Percentiles rank a stretch among this genome's conserved stretches.
phyloP scores from a whole-genome alignment of 2,329 filamentous ascomycete species.

The Claviceps sp. region DNA sequence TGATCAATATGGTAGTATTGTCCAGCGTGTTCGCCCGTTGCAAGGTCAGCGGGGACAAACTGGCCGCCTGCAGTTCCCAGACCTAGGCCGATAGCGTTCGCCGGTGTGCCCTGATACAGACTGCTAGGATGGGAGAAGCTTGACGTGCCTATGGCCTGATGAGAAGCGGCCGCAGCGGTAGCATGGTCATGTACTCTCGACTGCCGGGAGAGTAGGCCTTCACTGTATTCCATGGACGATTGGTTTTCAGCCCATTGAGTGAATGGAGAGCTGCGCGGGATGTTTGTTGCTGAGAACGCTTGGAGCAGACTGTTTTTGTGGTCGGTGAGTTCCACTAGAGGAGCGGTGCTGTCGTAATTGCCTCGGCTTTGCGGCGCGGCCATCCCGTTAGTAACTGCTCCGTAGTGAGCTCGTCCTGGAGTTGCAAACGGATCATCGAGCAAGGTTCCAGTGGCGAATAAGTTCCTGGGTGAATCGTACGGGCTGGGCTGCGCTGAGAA shows the following conservation, averaged over 20 bases:
- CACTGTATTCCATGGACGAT: conserved; percentile 8
- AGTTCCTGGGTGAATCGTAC: conserved; percentile 11
- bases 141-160: conserved; percentile 17
- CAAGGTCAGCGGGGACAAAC: conserved; percentile 7
- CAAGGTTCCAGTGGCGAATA: conserved; percentile 5
- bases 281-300: conserved; percentile 16
- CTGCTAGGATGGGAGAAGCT: conserved; percentile 37
- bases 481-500: conserved; percentile 16
- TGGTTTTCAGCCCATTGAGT: conserved; percentile 17
- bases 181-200: conserved; percentile 6
- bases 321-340: conserved; percentile 12
- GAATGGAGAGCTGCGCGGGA: conserved; percentile 18
- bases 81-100: conserved; percentile 10
- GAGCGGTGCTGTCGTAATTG: conserved; percentile 2
- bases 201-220: conserved; percentile 11
- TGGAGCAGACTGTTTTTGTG: conserved; percentile 24
- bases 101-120: conserved; percentile 34
- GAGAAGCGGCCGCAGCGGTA: not conserved
- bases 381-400: not conserved
- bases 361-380: conserved; percentile 1
- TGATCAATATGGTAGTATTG: conserved; percentile 19
- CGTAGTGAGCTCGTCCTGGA: conserved; percentile 10
- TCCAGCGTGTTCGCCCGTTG: conserved; percentile 5
- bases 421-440: conserved; percentile 21
- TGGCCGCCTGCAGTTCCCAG: conserved; percentile 6